These are phyloP conservation scores for Talaromyces sp. DNA, from an alignment of 2,329 filamentous ascomycete species.

Conservation along the genomic window DNA sequence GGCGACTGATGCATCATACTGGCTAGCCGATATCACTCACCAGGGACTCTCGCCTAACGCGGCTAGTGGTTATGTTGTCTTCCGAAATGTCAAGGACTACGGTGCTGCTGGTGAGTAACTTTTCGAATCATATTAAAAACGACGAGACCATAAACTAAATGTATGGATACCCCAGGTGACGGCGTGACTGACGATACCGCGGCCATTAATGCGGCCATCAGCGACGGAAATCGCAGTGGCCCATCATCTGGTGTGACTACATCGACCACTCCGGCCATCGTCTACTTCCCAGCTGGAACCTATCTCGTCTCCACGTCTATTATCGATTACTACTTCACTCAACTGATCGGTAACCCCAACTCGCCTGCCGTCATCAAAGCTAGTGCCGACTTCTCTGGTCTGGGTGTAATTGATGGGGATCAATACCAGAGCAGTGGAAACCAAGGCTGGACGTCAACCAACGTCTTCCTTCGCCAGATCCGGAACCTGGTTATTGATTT, in stretches of 20 bases:
- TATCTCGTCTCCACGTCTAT: constrained; percentile 55
- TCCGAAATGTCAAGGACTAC: constrained; percentile 20
- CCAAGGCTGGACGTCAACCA: constrained; percentile 43
- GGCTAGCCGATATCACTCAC: constrained; percentile 27
- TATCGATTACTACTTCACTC: constrained; percentile 59
- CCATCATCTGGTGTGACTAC: constrained; percentile 35
- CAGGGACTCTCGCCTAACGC: constrained; percentile 14
- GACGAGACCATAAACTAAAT: background rate
- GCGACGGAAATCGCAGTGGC: constrained; percentile 40
- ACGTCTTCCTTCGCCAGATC: constrained; percentile 61
- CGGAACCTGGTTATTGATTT: constrained; percentile 61
- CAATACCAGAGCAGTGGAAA: constrained; percentile 41
- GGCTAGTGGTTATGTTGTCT: constrained; percentile 9
- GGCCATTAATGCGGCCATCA: constrained; percentile 49
- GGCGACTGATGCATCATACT: constrained; percentile 22
- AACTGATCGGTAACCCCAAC: constrained; percentile 57
- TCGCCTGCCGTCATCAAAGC: constrained; percentile 52
- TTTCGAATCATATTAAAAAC: background rate
- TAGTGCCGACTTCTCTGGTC: constrained; percentile 46
- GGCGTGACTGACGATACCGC: constrained; percentile 52
- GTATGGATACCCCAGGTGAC: constrained; percentile 28
- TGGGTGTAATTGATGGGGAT: constrained; percentile 56
- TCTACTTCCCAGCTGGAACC: constrained; percentile 56
- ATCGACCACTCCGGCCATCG: constrained; percentile 49
- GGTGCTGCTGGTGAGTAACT: constrained; percentile 23